phyloP scores from a whole-genome alignment of 129 eudicot species.

The Helichrysum umbraculigerum region DNA sequence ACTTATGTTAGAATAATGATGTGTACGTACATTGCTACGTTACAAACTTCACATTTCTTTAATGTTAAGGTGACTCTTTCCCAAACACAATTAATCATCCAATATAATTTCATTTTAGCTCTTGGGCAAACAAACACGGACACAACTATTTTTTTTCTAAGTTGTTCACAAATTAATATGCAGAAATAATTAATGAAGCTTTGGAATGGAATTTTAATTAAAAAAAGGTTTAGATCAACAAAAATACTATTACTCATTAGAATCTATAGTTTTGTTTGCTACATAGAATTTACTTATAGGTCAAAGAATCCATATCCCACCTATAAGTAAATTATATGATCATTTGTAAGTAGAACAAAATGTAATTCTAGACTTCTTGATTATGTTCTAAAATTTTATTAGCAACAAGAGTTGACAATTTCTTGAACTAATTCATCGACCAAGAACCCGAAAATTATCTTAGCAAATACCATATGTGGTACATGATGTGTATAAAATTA shows the following conservation, averaged over 20 bases:
- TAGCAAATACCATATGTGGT: no score
- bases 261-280: slow-evolving; percentile 13
- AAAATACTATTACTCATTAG: slow-evolving; percentile 14
- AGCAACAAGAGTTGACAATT: slow-evolving; percentile 15
- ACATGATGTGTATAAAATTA: no score
- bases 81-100: no score
- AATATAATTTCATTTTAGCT: background rate
- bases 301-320: slow-evolving; percentile 3
- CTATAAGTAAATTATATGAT: slow-evolving; percentile 33
- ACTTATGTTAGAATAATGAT: no score
- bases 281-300: slow-evolving; percentile 30
- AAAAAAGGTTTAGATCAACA: no score
- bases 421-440: slow-evolving; percentile 63
- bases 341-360: background rate
- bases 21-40: no score
- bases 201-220: no score
- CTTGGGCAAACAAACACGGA: background rate
- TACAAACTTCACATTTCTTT: no score
- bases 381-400: slow-evolving; percentile 6
- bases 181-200: no score
- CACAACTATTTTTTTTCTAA: background rate
- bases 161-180: background rate
- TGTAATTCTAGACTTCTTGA: background rate
- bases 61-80: no score
- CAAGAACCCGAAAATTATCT: slow-evolving; percentile 57